Evolutionary conservation across 2,329 filamentous ascomycete species (phyloP).

Genomic region (Scolecobasidium constrictum): DNA sequence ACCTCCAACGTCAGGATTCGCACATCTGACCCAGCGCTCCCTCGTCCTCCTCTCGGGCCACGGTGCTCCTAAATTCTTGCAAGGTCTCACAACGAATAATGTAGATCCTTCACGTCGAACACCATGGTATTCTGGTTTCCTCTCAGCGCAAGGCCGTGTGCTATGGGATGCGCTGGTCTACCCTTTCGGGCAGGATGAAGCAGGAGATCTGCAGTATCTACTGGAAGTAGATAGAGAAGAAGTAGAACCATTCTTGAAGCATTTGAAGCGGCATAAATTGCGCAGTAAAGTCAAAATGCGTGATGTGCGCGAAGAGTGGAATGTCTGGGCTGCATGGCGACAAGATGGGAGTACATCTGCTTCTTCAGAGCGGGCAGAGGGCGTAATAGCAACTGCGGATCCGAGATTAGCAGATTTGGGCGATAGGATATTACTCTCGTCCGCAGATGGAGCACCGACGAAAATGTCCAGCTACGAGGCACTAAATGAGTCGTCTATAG

Average conservation of each 20-base stretch:
- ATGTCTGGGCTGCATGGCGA: slow-evolving; percentile 64
- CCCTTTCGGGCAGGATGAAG: slow-evolving; percentile 15
- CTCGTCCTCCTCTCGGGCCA: slow-evolving; percentile 69
- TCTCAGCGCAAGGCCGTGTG: slow-evolving; percentile 72
- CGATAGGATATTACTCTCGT: slow-evolving; percentile 15
- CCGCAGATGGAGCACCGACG: not conserved
- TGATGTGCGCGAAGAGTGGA: slow-evolving; percentile 51
- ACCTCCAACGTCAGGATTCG: slow-evolving; percentile 27
- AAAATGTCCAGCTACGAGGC: slow-evolving; percentile 14
- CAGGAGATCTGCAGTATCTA: slow-evolving; percentile 48
- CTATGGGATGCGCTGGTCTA: slow-evolving; percentile 89
- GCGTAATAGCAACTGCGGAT: not conserved
- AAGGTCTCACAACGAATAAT: slow-evolving; percentile 74
- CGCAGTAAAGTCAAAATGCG: slow-evolving; percentile 66
- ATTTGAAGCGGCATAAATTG: slow-evolving; percentile 78
- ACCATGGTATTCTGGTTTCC: slow-evolving; percentile 71
- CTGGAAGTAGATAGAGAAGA: slow-evolving; percentile 72
- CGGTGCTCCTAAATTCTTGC: slow-evolving; percentile 75
- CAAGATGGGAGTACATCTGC: not conserved
- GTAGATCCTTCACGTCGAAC: slow-evolving; percentile 29
- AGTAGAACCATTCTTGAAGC: slow-evolving; percentile 50
- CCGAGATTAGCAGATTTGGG: slow-evolving; percentile 6
- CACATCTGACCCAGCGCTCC: slow-evolving; percentile 57
- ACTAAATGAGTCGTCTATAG: slow-evolving; percentile 26
- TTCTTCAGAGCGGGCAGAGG: not conserved